Percentiles rank a stretch among this genome's conserved stretches.
These are phyloP conservation scores for Colletotrichum theobromicola DNA, from an alignment of 2,329 filamentous ascomycete genomes.

Conservation along the genomic window DNA sequence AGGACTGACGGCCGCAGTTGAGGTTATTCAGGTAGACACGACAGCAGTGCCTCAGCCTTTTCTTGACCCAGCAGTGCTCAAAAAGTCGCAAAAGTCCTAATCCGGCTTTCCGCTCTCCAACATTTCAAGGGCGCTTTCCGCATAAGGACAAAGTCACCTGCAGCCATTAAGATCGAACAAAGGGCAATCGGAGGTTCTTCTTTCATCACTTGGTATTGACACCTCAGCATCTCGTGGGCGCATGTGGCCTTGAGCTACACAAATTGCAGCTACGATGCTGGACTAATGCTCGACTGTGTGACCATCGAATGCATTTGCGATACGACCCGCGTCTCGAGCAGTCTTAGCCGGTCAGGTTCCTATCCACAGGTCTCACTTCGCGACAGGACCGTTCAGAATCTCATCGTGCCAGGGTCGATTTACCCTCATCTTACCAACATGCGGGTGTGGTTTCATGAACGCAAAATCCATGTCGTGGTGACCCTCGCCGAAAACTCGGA, in stretches of 20 bases:
- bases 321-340: neutral
- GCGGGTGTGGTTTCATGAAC: neutral
- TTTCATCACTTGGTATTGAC: neutral
- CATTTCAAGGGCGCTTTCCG: neutral
- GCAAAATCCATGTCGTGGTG: neutral
- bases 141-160: neutral
- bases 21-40: constrained; percentile 23
- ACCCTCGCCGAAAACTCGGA: neutral
- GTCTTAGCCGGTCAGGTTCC: neutral
- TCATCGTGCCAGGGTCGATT: neutral
- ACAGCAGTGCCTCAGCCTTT: constrained; percentile 25
- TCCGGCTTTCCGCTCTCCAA: neutral
- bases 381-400: neutral
- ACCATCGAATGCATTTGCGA: neutral
- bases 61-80: constrained; percentile 20
- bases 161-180: neutral
- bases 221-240: neutral
- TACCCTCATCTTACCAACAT: neutral
- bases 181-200: neutral
- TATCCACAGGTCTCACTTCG: neutral
- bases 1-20: constrained; percentile 7
- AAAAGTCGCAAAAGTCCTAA: constrained; percentile 15
- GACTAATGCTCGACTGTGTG: neutral
- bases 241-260: neutral
- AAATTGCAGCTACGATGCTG: neutral